Percentiles rank a stretch among this genome's conserved stretches.
Conservation (phyloP, 139 green algal species). For the Chlamydomonas applanata region DNA sequence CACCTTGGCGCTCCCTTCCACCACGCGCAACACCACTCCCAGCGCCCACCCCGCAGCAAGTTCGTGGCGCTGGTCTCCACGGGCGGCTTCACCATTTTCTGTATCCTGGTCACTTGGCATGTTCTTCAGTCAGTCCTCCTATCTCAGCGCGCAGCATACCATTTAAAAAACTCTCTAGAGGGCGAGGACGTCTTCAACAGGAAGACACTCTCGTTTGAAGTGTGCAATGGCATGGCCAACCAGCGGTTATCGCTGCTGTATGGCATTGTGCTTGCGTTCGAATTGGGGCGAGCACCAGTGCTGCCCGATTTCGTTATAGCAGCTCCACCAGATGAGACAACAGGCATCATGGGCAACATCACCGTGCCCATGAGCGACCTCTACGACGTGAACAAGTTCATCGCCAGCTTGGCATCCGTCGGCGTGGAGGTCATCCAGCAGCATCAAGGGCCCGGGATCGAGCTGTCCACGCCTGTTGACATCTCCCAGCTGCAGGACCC, state of each 20-base stretch:
- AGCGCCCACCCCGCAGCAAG: no score
- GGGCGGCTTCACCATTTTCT: neutral
- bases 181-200: neutral
- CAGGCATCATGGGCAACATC: neutral
- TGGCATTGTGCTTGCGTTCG: conserved; percentile 5
- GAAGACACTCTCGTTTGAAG: conserved; percentile 4
- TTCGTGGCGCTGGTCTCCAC: neutral
- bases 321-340: no score
- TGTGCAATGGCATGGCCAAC: conserved; percentile 17
- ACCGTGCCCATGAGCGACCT: neutral
- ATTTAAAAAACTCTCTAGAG: neutral
- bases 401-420: neutral
- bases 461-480: conserved; percentile 6
- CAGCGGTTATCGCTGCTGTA: conserved; percentile 12
- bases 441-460: neutral
- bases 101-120: neutral
- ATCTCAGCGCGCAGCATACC: neutral
- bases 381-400: conserved; percentile 2
- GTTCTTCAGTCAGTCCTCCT: conserved; percentile 1
- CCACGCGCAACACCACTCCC: no score
- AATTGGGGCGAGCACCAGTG: conserved; percentile 5
- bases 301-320: neutral
- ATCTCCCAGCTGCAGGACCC: conserved; percentile 10
- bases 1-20: no score
- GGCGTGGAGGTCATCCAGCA: neutral